Evolutionary conservation across 2,329 filamentous ascomycete genomes (phyloP).

Genomic region (Sporothrix schenckii): DNA sequence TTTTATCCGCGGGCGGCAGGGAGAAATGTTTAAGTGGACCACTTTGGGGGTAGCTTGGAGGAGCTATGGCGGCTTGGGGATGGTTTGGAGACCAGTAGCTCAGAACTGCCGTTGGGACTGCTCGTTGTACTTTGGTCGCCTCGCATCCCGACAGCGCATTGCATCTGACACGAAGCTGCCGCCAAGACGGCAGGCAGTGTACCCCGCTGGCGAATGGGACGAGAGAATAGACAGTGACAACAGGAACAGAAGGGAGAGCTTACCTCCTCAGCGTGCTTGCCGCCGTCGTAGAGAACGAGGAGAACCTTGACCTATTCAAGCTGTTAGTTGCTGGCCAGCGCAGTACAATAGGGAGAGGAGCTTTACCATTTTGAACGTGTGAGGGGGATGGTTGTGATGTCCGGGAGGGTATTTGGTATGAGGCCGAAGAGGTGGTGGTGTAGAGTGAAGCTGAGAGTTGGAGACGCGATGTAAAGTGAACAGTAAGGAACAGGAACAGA

Average conservation of each 20-base stretch:
- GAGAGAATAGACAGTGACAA: neutral
- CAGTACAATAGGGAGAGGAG: neutral
- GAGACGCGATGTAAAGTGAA: conserved; percentile 10
- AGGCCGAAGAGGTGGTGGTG: conserved; percentile 7
- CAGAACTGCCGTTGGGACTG: conserved; percentile 10
- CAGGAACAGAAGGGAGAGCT: conserved; percentile 39
- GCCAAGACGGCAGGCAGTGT: conserved; percentile 3
- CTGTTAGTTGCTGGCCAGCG: conserved; percentile 47
- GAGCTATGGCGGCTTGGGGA: conserved; percentile 2
- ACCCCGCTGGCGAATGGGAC: neutral
- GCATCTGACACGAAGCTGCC: neutral
- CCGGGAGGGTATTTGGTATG: neutral
- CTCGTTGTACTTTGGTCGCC: neutral
- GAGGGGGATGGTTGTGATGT: neutral
- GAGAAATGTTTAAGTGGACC: conserved; percentile 11
- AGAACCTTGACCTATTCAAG: conserved; percentile 87
- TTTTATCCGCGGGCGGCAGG: conserved; percentile 24
- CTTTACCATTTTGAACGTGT: conserved; percentile 33
- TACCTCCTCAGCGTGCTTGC: conserved; percentile 84
- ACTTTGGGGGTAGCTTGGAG: neutral
- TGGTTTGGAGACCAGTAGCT: neutral
- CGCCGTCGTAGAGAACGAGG: conserved; percentile 89
- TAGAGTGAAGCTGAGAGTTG: conserved; percentile 17
- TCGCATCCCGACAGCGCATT: neutral
- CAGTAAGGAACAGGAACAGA: neutral